Conservation (phyloP, 345 rosid species). For the Eucalyptus cloeziana region DNA sequence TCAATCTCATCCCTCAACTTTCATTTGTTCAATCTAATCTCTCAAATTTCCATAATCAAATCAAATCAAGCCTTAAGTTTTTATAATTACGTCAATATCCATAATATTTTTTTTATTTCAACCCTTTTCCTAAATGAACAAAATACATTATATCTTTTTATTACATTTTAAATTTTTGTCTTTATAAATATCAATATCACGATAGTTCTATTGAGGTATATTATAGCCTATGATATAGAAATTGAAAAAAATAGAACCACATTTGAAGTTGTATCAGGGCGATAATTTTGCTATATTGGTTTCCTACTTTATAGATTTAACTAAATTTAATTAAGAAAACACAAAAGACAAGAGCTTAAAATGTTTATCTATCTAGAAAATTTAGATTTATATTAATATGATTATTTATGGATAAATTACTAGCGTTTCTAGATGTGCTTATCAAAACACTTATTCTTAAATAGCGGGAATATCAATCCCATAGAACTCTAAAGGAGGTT, state of each 20-base stretch:
- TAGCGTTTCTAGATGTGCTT: neutral
- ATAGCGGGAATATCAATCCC: neutral
- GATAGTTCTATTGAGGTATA: no score
- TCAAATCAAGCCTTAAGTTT: neutral
- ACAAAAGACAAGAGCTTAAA: neutral
- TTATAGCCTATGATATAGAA: neutral
- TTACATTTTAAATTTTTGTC: no score
- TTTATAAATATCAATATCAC: no score
- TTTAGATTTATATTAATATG: neutral
- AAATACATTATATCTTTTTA: no score
- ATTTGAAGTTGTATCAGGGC: neutral
- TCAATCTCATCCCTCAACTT: neutral
- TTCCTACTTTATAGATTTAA: neutral
- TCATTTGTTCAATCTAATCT: neutral
- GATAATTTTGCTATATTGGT: neutral
- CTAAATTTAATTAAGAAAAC: neutral
- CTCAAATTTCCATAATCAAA: neutral
- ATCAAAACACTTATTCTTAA: neutral
- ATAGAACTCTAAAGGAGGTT: neutral
- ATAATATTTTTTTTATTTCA: no score
- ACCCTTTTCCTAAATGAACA: no score
- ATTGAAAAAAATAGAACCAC: no score
- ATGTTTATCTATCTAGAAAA: neutral
- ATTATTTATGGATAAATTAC: neutral
- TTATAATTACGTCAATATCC: neutral